A percentile compares a stretch with the other conserved stretches of the same genome.
Conservation (phyloP, 441 rosid species). For the Arabidopsis hybrid region DNA sequence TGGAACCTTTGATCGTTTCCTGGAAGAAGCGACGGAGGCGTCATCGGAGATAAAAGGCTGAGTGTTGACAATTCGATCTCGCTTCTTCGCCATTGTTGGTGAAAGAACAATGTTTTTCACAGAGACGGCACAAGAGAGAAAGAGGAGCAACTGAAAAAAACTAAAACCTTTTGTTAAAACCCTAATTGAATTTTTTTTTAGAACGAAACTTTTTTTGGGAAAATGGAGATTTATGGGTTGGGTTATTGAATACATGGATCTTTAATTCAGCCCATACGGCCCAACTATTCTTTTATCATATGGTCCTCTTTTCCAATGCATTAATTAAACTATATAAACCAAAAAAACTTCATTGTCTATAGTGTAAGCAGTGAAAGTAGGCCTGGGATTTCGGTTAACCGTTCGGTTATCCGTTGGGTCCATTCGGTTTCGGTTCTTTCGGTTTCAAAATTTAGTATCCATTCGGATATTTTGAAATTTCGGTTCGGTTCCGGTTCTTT, state of each 20-base stretch:
- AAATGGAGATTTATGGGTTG: not conserved
- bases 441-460: too few species aligned
- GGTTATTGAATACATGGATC: not conserved
- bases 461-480: too few species aligned
- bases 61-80: constrained; percentile 68
- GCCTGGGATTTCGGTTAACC: too few species aligned
- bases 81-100: constrained; percentile 65
- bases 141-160: constrained; percentile 18
- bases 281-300: not conserved
- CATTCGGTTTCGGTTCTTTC: too few species aligned
- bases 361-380: not conserved
- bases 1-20: constrained; percentile 66
- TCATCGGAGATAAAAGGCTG: constrained; percentile 67
- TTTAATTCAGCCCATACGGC: not conserved
- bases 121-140: constrained; percentile 16
- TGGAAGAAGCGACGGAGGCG: constrained; percentile 55
- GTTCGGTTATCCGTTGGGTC: too few species aligned
- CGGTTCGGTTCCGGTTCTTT: too few species aligned
- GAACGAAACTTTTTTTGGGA: not conserved
- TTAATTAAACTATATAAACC: not conserved
- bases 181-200: not conserved
- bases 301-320: too few species aligned
- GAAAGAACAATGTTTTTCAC: not conserved
- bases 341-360: too few species aligned
- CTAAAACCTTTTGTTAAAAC: constrained; percentile 30